Evolutionary conservation across 176 grass and related monocot species (phyloP).

Genomic region (Tillandsia leiboldiana): DNA sequence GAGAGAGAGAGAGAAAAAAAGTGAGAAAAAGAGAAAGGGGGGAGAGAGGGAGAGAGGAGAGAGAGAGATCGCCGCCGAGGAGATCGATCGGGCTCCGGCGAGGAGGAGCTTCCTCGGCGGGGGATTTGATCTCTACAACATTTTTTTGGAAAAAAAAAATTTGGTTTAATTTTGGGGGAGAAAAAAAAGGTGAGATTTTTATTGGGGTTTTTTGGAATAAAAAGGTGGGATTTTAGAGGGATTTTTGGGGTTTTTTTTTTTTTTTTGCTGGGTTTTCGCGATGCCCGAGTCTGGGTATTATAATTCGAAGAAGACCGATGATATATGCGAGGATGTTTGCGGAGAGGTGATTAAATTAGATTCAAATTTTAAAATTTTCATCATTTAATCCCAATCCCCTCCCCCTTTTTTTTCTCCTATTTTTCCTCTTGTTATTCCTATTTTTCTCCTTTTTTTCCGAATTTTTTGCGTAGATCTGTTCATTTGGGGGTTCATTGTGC

Average conservation of each 20-base stretch:
- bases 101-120: neutral
- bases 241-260: neutral
- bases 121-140: neutral
- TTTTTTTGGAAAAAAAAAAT: too few relatives aligned
- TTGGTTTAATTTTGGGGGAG: neutral
- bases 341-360: conserved; percentile 46
- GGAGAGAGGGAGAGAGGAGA: neutral
- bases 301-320: conserved; percentile 74
- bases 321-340: conserved; percentile 61
- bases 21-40: neutral
- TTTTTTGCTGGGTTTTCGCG: conserved; percentile 3
- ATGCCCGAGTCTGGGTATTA: conserved; percentile 61
- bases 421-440: neutral
- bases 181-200: neutral
- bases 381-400: neutral
- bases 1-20: too few relatives aligned
- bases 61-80: neutral
- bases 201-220: neutral
- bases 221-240: neutral
- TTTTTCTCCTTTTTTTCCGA: too few relatives aligned
- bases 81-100: neutral
- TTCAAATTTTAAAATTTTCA: conserved; percentile 9
- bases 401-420: neutral
- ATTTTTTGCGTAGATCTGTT: too few relatives aligned
- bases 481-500: too few relatives aligned